Evolutionary conservation across 352 stramenopile species (phyloP).

Genomic region (Hyaloperonospora brassicae): DNA sequence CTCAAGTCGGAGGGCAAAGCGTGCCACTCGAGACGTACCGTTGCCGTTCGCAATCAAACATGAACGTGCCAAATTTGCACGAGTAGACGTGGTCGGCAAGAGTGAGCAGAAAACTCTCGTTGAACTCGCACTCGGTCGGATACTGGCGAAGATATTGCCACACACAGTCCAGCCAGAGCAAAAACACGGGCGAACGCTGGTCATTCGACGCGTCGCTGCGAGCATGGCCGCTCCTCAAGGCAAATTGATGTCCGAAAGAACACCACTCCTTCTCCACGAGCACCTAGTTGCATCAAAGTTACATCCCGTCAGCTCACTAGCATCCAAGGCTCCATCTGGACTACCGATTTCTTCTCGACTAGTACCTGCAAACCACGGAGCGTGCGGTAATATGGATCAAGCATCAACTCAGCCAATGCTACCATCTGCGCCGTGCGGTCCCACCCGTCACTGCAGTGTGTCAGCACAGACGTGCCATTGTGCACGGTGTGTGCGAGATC

Average conservation of each 20-base stretch:
- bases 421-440: slow-evolving; percentile 98
- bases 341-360: slow-evolving; percentile 55
- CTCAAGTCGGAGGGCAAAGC: neutral
- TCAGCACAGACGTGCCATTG: slow-evolving; percentile 91
- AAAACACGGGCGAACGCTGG: slow-evolving; percentile 96
- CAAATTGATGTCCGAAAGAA: slow-evolving; percentile 97
- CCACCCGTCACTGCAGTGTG: slow-evolving; percentile 99
- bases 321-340: neutral
- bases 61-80: slow-evolving; percentile 96
- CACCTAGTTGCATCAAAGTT: slow-evolving; percentile 15
- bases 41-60: slow-evolving; percentile 94
- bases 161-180: slow-evolving; percentile 98
- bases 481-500: slow-evolving; percentile 91
- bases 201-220: slow-evolving; percentile 84
- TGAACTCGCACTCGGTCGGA: slow-evolving; percentile 97
- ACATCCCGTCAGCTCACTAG: neutral
- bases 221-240: slow-evolving; percentile 89
- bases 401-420: slow-evolving; percentile 91
- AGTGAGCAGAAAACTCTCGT: slow-evolving; percentile 85
- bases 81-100: slow-evolving; percentile 95
- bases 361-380: slow-evolving; percentile 93
- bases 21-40: slow-evolving; percentile 29
- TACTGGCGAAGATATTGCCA: slow-evolving; percentile 96
- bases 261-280: slow-evolving; percentile 99
- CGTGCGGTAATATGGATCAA: slow-evolving; percentile 97